Percentiles rank a stretch among this genome's conserved stretches.
Conservation (phyloP, 805 yeast genomes). For the Torulaspora indica region DNA sequence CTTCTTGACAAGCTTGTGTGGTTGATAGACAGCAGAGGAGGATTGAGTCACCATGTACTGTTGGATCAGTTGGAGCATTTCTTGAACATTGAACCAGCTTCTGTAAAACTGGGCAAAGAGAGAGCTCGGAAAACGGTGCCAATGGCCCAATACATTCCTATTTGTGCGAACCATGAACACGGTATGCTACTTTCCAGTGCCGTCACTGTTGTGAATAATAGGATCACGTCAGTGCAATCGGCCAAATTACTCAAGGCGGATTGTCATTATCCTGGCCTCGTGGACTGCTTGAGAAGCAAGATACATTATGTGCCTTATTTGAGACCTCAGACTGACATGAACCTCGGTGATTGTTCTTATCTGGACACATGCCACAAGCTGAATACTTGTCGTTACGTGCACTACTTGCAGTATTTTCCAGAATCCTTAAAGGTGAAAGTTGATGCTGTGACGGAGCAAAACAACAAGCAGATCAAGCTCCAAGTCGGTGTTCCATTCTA, state of each 20-base stretch:
- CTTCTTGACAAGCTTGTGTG: conserved; percentile 7
- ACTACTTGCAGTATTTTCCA: conserved; percentile 51
- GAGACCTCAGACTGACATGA: conserved; percentile 59
- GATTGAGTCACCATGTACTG: conserved; percentile 4
- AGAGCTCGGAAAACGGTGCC: conserved; percentile 20
- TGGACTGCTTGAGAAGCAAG: conserved; percentile 35
- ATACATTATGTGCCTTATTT: conserved; percentile 54
- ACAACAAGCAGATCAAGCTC: conserved; percentile 20
- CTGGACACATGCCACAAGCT: conserved; percentile 90
- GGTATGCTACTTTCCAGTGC: conserved; percentile 19
- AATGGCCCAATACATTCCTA: conserved; percentile 23
- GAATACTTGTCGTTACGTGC: conserved; percentile 73
- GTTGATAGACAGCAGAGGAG: conserved; percentile 2
- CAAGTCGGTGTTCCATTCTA: conserved; percentile 32
- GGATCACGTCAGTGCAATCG: conserved; percentile 29
- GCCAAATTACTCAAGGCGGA: conserved; percentile 25
- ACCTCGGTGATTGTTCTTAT: conserved; percentile 87
- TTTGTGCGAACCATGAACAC: conserved; percentile 25
- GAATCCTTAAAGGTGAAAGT: conserved; percentile 27
- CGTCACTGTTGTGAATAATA: conserved; percentile 27
- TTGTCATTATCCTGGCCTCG: conserved; percentile 21
- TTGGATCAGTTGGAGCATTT: conserved; percentile 15
- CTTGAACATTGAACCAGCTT: conserved; percentile 23
- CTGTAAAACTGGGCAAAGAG: conserved; percentile 27
- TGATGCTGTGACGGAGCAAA: conserved; percentile 19